A percentile compares a stretch with the other conserved stretches of the same genome.
Evolutionary conservation across 139 green algal genomes (phyloP).

Genomic region (Chlamydomonas applanata): DNA sequence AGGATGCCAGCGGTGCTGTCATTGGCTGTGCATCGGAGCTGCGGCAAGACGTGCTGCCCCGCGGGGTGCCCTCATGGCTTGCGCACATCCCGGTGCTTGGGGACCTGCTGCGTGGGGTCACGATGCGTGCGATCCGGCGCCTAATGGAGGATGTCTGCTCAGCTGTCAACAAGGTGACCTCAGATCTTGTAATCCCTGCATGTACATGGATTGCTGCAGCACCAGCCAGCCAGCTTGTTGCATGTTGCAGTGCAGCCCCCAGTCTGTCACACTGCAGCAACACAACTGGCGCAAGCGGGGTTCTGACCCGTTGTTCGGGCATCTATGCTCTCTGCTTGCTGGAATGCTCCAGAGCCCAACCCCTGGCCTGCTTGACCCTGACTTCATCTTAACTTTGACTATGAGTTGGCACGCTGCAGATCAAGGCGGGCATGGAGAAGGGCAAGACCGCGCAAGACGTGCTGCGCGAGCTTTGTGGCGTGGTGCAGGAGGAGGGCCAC

Average conservation of each 20-base stretch:
- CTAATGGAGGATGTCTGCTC: slow-evolving; percentile 40
- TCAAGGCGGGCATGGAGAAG: slow-evolving; percentile 5
- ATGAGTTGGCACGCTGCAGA: not conserved
- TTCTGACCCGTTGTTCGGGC: too few relatives aligned
- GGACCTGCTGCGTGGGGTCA: slow-evolving; percentile 32
- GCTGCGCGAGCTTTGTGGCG: slow-evolving; percentile 23
- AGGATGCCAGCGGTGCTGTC: slow-evolving; percentile 16
- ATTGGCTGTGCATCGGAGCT: slow-evolving; percentile 32
- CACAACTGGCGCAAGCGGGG: not conserved
- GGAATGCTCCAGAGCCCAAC: too few relatives aligned
- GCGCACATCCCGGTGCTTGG: slow-evolving; percentile 37
- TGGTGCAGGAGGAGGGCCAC: slow-evolving; percentile 17
- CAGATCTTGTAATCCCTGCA: not conserved
- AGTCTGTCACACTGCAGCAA: not conserved
- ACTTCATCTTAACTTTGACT: too few relatives aligned
- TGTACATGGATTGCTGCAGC: not conserved
- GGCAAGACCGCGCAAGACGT: slow-evolving; percentile 6
- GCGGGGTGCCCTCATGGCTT: slow-evolving; percentile 41
- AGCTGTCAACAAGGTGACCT: slow-evolving; percentile 32
- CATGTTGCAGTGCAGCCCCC: not conserved
- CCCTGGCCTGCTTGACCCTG: too few relatives aligned
- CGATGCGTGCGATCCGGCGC: slow-evolving; percentile 33
- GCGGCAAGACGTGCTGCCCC: slow-evolving; percentile 42
- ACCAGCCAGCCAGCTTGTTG: not conserved
- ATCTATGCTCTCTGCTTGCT: too few relatives aligned